Evolutionary conservation across 1,139 yeast genomes (phyloP), one percentile per base, ranked within the genome.

Genomic region (Geotrichum carabidarum): DNA sequence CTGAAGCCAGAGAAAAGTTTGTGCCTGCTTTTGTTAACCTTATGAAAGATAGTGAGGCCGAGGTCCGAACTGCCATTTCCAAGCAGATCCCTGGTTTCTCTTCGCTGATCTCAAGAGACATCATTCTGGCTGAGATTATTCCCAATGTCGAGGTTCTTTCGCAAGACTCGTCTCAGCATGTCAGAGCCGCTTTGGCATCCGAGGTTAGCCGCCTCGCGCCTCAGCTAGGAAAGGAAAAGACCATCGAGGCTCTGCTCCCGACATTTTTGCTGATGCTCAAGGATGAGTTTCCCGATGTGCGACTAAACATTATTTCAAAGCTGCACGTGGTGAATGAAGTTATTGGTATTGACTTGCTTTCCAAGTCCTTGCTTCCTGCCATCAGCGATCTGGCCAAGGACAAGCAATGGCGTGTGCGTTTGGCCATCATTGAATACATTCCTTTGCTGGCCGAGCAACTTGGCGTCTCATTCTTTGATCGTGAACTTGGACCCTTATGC

Each of bases 201-300:
- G 87, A 93, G 59, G 82, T 94, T 60, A 86, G 97, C 37, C 85
- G 88, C 36, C 76, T 94, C 63, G 91, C 96, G 0, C 94, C 96
- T 32, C 77, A 89, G 57, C 77, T 94, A 66, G 91, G 94, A 58
- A 88, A 86, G 68, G 93, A 91, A 58, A 77, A 83, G 55, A 90
- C 97, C 50, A 86, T 86, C 60, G 88, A 89, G 62, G 79, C 83
- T 64, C 75, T 94, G 58, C 77, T 93, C 64, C 99, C 99, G 50
- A 84, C 91, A 48, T 87, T 93, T 67, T 78, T 93, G 68, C 84
- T 84, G 63, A 93, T 94, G 99, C 78, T 94, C 64, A 91, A 88
- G 70, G 99, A 94, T 71, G 98, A 93, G 67, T 91, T 83, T 71
- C 96, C 98, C 45, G 99, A 94, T 64, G 99, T 94, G 52, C 82